These are phyloP conservation scores for Trichoderma asperellum DNA, from an alignment of 2,329 filamentous ascomycete species.

Conservation along the genomic window DNA sequence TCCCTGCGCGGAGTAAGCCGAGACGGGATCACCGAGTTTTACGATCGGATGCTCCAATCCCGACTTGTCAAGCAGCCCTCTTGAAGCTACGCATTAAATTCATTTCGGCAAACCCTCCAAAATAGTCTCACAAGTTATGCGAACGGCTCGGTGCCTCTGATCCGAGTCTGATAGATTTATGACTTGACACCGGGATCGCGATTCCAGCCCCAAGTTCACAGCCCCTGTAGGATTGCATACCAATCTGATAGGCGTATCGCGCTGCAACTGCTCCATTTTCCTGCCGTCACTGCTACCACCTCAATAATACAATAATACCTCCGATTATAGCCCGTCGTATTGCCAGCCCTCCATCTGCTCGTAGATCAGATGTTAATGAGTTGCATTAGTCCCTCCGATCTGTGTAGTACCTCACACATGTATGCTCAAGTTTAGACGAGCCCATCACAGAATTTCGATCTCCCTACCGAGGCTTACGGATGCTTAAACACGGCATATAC, in stretches of 20 bases:
- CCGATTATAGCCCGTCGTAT: slow-evolving; percentile 3
- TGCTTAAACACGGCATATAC: not conserved
- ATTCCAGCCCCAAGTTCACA: not conserved
- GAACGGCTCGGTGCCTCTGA: not conserved
- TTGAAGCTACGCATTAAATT: slow-evolving; percentile 1
- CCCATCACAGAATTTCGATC: not conserved
- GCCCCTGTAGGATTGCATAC: not conserved
- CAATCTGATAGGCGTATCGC: not conserved
- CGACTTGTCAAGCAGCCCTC: not conserved
- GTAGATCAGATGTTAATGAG: slow-evolving; percentile 4
- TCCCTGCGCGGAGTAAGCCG: not conserved
- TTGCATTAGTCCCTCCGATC: not conserved
- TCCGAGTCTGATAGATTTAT: not conserved
- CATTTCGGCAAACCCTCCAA: slow-evolving; percentile 10
- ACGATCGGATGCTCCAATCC: not conserved
- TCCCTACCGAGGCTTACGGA: slow-evolving; percentile 8
- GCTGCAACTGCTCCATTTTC: not conserved
- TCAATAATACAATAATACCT: not conserved
- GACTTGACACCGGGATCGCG: not conserved
- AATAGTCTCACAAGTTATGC: not conserved
- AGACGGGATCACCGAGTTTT: slow-evolving; percentile 7
- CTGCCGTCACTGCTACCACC: not conserved
- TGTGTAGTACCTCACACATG: not conserved
- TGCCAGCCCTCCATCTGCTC: not conserved
- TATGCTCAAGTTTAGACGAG: not conserved